Evolutionary conservation across 306 rosid genomes (phyloP), one percentile per base, ranked within the genome.

Genomic region (Trichosanthes cucumerina): DNA sequence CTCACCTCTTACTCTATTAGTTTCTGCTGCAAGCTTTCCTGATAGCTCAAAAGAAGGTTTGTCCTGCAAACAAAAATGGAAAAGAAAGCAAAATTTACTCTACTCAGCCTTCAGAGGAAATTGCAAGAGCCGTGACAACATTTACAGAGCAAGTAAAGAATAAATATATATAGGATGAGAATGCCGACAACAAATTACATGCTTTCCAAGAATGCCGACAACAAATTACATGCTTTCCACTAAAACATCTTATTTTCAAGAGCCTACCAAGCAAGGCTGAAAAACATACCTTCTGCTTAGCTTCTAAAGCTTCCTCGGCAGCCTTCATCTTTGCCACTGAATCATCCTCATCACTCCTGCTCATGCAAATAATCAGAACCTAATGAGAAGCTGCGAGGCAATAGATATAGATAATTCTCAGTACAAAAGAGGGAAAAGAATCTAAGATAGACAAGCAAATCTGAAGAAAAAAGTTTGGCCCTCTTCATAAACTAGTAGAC

Each of bases 1-100:
- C 86, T 74, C 80, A 94, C 98, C 98, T 86, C 91, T 92, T 77
- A 92, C 83, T 83, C 97, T 88, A 81, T 94, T 94, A 21, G 97
- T 94, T 89, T 94, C 98, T 15, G 90, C 95, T 21, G 98, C 98
- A 57, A 94, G 98, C 86, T 94, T 92, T 81, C 98, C 98, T 64
- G 98, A 94, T n/a, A 94, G 85, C 83, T 94, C 98, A 84, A 90
- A 94, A 18, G 98, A 94, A 84, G 98, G 98, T 68, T 94, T 87
- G 83, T 90, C 88, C 98, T 94, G 93, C 79, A 86, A 79, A 56
- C 36, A 6, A 23, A 80, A 62, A 72, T 31, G 26, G 19, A 62
- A 57, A 24, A 76, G 65, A 44, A 56, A 56, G 68, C 12, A 71
- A 16, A 15, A 69, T 4, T 24, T 36, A 53, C 24, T 12, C 33